phyloP scores from a whole-genome alignment of 257 asterid genomes.

The Voacanga thouarsii region DNA sequence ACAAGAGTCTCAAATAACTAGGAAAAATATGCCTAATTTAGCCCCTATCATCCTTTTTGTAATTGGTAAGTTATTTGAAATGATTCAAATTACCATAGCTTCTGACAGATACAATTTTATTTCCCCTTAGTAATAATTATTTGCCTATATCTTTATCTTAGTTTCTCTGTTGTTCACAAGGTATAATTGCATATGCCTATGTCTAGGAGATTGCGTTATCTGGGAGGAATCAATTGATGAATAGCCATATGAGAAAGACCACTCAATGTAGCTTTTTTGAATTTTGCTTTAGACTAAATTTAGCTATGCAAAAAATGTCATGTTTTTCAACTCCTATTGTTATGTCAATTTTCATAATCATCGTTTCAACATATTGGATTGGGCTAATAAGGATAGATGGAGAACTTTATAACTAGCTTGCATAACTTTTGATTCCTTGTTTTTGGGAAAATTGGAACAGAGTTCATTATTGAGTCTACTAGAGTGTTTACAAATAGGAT shows the following conservation, averaged over 20 bases:
- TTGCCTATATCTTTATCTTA: conserved; percentile 1
- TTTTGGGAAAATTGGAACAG: not conserved
- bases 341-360: not conserved
- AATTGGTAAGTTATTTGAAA: not conserved
- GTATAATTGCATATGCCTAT: conserved; percentile 65
- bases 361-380: not conserved
- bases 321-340: not conserved
- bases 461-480: no score
- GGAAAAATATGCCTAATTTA: no score
- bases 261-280: conserved; percentile 52
- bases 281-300: no score
- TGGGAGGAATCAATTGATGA: conserved; percentile 90
- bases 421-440: not conserved
- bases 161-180: conserved; percentile 38
- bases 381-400: not conserved
- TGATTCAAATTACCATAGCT: not conserved
- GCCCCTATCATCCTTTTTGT: not conserved
- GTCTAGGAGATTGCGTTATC: conserved; percentile 92
- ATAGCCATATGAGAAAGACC: conserved; percentile 93
- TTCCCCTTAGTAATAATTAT: not conserved
- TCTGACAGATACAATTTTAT: not conserved
- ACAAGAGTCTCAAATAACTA: no score
- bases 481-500: no score
- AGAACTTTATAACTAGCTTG: not conserved
- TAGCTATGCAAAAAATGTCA: not conserved